phyloP scores from a whole-genome alignment of 2,329 filamentous ascomycete genomes.

The Apiospora malaysiana region DNA sequence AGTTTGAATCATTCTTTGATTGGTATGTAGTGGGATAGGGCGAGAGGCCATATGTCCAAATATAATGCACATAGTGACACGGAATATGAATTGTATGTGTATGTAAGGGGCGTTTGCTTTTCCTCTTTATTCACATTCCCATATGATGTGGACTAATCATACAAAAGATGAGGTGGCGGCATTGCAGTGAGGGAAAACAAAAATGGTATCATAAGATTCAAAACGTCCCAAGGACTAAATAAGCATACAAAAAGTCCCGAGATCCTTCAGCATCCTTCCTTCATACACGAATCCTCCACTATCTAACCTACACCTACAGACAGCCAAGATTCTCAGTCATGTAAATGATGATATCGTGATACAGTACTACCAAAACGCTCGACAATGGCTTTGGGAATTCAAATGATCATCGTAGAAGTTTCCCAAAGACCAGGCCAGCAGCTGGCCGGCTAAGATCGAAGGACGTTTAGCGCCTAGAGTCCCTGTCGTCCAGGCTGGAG shows the following conservation, averaged over 20 bases:
- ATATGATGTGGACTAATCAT: not conserved
- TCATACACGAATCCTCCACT: not conserved
- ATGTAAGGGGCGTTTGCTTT: too few relatives aligned
- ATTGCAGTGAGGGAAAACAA: not conserved
- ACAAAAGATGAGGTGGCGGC: too few relatives aligned
- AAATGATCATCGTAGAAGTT: not conserved
- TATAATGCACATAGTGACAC: too few relatives aligned
- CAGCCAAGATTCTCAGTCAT: not conserved
- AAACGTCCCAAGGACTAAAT: conserved; percentile 6
- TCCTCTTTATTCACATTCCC: too few relatives aligned
- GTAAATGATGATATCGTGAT: not conserved
- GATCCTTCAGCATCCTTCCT: not conserved
- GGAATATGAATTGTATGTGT: too few relatives aligned
- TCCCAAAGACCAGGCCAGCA: not conserved
- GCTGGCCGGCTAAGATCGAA: not conserved
- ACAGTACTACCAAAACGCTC: not conserved
- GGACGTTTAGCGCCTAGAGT: not conserved
- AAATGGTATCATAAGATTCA: conserved; percentile 16
- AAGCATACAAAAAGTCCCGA: not conserved
- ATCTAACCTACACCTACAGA: not conserved
- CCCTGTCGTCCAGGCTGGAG: conserved; percentile 12
- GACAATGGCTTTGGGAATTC: not conserved
- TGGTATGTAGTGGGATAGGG: too few relatives aligned
- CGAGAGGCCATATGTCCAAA: too few relatives aligned
- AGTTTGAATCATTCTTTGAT: too few relatives aligned